These are phyloP conservation scores for Eucalyptus polyanthemos DNA, from an alignment of 345 rosid genomes.

Conservation along the genomic window DNA sequence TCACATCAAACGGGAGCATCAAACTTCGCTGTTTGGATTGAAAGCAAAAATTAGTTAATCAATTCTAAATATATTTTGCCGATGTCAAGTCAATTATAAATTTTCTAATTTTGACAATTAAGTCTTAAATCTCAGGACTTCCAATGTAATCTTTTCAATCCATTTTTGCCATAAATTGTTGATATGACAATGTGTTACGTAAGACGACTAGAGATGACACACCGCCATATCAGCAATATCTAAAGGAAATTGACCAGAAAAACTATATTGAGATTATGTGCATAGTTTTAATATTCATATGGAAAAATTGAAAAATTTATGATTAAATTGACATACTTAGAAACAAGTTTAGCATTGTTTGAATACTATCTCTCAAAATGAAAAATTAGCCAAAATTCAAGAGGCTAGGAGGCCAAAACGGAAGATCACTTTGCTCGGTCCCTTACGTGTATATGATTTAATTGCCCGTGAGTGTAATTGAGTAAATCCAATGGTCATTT, in stretches of 20 bases:
- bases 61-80: neutral
- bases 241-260: neutral
- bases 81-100: neutral
- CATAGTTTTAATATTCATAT: neutral
- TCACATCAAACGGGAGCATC: neutral
- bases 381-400: neutral
- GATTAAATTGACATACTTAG: neutral
- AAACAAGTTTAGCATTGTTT: neutral
- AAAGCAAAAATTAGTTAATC: neutral
- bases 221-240: neutral
- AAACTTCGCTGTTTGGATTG: neutral
- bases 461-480: neutral
- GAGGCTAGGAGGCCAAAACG: neutral
- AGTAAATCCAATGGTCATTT: neutral
- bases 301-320: accelerated
- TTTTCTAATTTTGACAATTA: neutral
- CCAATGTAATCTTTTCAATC: neutral
- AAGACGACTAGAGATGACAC: neutral
- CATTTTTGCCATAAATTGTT: neutral
- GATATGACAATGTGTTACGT: accelerated
- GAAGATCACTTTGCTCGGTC: neutral
- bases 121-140: neutral
- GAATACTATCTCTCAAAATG: neutral
- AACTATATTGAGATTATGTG: neutral
- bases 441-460: neutral